These are phyloP conservation scores for Sarocladiaceae sp. DNA, from an alignment of 2,329 filamentous ascomycete genomes.

Conservation along the genomic window DNA sequence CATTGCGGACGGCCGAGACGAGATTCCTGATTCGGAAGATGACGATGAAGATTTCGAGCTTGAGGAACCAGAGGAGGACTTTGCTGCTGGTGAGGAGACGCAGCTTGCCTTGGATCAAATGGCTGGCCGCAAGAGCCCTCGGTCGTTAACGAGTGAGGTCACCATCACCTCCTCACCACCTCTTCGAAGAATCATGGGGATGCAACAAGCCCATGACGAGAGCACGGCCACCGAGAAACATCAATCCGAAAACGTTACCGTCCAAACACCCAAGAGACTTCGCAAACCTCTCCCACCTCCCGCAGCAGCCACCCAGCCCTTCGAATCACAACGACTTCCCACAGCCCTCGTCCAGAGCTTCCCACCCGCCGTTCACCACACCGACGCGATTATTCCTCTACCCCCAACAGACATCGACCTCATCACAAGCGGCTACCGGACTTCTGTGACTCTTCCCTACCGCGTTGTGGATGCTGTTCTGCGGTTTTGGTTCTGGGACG, in stretches of 20 bases:
- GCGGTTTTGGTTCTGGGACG: constrained; percentile 53
- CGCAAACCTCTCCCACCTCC: constrained; percentile 23
- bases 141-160: not conserved
- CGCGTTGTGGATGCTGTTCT: constrained; percentile 46
- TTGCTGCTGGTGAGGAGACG: constrained; percentile 24
- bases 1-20: constrained; percentile 15
- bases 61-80: constrained; percentile 5
- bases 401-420: constrained; percentile 37
- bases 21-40: constrained; percentile 47
- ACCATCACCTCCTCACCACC: constrained; percentile 7
- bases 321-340: constrained; percentile 44
- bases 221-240: constrained; percentile 1
- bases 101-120: constrained; percentile 28
- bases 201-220: constrained; percentile 10
- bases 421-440: constrained; percentile 42
- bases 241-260: not conserved
- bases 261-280: constrained; percentile 10
- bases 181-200: not conserved
- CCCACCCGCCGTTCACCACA: constrained; percentile 40
- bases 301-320: constrained; percentile 23
- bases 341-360: constrained; percentile 41
- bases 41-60: constrained; percentile 25
- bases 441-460: constrained; percentile 51
- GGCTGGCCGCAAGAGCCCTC: constrained; percentile 21
- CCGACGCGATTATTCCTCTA: constrained; percentile 49